Evolutionary conservation across 768 basidiomycete species (phyloP), one percentile per base, ranked within the genome.

Genomic region (Serendipita sp.): DNA sequence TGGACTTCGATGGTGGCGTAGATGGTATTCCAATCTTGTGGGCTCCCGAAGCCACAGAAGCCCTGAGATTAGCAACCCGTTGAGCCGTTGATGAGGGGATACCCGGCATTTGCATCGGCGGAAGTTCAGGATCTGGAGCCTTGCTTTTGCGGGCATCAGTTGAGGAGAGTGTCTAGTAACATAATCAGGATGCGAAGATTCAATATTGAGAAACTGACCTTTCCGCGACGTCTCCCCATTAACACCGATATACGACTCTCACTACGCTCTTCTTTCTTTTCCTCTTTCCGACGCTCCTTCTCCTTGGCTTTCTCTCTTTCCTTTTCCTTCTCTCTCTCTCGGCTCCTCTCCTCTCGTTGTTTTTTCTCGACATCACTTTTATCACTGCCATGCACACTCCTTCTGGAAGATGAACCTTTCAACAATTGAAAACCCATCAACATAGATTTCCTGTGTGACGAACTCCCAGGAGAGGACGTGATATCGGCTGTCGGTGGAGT

Each of bases 31-130:
- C 34, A 35, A 60, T 32, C 56, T 36, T 60, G 34, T 60, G 56
- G 13, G 56, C 56, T 18, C 77, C 78, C 5, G 72, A 74, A 28
- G 80, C 74, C 15, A 77, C 73, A 18, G 81, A 77, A 75, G 89
- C 88, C n/a, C 64, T 52, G 68, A 94, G 80, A 70, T 80, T 88
- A 60, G 90, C 91, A 65, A 95, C 85, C 32, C 93, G 85, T 70
- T 88, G 86, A 18, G 88, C 85, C 44, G 92, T 94, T 46, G 81
- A 78, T 45, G 86, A 82, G 45, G 91, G 88, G 66, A 94, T 76
- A 15, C 89, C 91, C 38, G 86, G 79, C 71, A 95, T 89, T 71
- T 94, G 91, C 83, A 95, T 86, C 23, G 93, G 93, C 13, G 93
- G 93, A 69, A 95, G 75, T 52, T 85, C 81, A 18, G 83, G 80